These are phyloP conservation scores for Diplodia intermedia DNA, from an alignment of 2,329 filamentous ascomycete genomes.

Conservation along the genomic window DNA sequence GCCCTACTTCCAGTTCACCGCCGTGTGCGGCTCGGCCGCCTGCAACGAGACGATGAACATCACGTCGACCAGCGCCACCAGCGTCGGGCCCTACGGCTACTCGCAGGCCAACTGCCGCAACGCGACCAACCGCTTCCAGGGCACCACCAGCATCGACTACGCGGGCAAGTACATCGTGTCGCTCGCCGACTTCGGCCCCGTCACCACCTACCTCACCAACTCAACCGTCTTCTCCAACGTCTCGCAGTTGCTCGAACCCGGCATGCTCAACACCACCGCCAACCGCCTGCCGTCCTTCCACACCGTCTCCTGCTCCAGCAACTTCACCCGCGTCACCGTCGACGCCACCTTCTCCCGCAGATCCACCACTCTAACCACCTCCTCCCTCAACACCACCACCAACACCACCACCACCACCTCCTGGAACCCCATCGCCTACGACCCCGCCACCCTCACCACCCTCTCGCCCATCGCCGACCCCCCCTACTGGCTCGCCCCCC, in stretches of 20 bases:
- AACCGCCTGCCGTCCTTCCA: background rate
- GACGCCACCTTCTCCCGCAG: constrained; percentile 20
- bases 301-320: constrained; percentile 21
- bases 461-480: background rate
- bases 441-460: background rate
- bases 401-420: background rate
- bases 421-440: constrained; percentile 28
- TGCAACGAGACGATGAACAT: constrained; percentile 24
- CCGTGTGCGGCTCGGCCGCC: background rate
- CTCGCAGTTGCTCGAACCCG: too few relatives aligned
- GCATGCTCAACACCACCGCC: constrained; percentile 12
- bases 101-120: constrained; percentile 2
- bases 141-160: background rate
- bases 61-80: background rate
- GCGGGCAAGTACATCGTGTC: constrained; percentile 4
- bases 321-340: constrained; percentile 20
- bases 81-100: background rate
- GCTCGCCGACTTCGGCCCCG: constrained; percentile 2
- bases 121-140: constrained; percentile 3
- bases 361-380: background rate
- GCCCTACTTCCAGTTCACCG: constrained; percentile 5
- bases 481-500: constrained; percentile 23
- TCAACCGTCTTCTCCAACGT: background rate
- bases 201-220: constrained; percentile 3
- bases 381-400: background rate